Evolutionary conservation across 345 rosid genomes (phyloP).

Genomic region (Gossypium thurberi): DNA sequence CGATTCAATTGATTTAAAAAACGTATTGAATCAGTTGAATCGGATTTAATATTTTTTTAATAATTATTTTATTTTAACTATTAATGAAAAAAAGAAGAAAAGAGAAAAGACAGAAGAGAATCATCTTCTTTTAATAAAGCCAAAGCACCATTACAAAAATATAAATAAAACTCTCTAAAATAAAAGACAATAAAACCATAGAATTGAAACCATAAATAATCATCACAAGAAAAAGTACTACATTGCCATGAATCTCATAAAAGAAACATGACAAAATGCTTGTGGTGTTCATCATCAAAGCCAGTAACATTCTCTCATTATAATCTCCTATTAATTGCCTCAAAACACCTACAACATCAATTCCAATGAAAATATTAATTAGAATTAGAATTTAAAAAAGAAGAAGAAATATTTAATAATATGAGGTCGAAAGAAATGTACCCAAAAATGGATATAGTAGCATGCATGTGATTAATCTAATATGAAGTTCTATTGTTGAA

Average conservation of each 20-base stretch:
- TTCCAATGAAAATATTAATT: too few relatives aligned
- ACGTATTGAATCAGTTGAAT: too few relatives aligned
- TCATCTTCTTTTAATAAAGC: constrained; percentile 67
- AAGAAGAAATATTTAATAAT: background rate
- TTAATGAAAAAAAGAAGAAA: background rate
- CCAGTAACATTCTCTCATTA: background rate
- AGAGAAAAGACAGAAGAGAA: constrained; percentile 32
- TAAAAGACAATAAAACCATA: constrained; percentile 8
- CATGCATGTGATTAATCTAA: constrained; percentile 14
- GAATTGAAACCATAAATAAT: constrained; percentile 1
- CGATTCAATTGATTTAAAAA: too few relatives aligned
- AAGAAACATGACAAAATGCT: background rate
- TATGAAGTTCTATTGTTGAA: constrained; percentile 29
- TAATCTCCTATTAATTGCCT: background rate
- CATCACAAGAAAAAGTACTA: background rate
- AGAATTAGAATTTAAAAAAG: background rate
- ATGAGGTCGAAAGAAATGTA: background rate
- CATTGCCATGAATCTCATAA: too few relatives aligned
- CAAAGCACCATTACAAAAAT: constrained; percentile 40
- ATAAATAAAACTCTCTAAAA: constrained; percentile 23
- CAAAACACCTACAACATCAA: constrained; percentile 4
- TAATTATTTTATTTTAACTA: too few relatives aligned
- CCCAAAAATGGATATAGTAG: constrained; percentile 8
- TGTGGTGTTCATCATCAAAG: background rate
- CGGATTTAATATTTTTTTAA: too few relatives aligned